Percentiles rank a stretch among this genome's conserved stretches.
Evolutionary conservation across 192 early-diverging fungal genomes (phyloP).

Genomic region (Backusella macrospora): DNA sequence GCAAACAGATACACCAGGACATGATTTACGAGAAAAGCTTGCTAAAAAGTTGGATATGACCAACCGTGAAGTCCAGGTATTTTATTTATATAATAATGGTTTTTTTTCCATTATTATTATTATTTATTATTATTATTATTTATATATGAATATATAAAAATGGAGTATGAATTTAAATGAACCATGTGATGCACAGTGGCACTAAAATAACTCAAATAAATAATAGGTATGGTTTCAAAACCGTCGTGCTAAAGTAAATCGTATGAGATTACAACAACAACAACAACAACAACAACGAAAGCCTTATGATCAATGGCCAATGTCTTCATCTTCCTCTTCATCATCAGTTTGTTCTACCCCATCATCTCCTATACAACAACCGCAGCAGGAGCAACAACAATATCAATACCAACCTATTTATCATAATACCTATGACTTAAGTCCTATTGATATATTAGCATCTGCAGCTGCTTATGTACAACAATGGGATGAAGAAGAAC

Average conservation of each 20-base stretch:
- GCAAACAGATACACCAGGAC: constrained; percentile 74
- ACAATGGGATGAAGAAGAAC: constrained; percentile 36
- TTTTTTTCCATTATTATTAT: not conserved
- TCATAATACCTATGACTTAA: constrained; percentile 3
- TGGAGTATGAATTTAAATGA: constrained; percentile 11
- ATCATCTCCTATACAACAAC: constrained; percentile 5
- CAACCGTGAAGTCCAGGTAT: constrained; percentile 78
- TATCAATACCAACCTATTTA: not conserved
- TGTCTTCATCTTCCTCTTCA: constrained; percentile 18
- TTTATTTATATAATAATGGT: not conserved
- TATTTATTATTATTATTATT: not conserved
- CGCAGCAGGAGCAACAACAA: not conserved
- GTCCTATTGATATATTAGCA: constrained; percentile 41
- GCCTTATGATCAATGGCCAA: constrained; percentile 10
- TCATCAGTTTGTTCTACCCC: constrained; percentile 6
- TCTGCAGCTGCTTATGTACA: constrained; percentile 47
- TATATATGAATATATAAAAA: not conserved
- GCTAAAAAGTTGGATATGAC: constrained; percentile 77
- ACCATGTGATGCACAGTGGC: constrained; percentile 29
- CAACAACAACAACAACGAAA: constrained; percentile 19
- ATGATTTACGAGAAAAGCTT: constrained; percentile 73
- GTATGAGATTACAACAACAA: constrained; percentile 33
- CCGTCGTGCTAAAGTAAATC: constrained; percentile 79
- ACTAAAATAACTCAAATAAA: constrained; percentile 16
- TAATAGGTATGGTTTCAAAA: constrained; percentile 86